Evolutionary conservation across 1,284 basidiomycete species (phyloP).

Genomic region (Phylloporus sp.): DNA sequence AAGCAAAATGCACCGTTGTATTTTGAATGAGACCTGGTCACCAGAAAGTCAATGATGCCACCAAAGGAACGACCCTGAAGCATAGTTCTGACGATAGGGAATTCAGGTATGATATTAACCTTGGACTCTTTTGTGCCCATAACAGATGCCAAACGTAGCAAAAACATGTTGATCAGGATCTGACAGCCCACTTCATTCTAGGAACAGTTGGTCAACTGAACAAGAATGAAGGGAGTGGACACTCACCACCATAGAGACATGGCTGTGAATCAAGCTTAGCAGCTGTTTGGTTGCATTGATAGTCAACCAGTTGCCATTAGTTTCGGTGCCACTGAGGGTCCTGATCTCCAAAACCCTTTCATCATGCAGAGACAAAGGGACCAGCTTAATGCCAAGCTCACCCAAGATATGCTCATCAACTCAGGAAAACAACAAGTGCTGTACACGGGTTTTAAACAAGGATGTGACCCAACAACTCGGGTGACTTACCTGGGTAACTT

Average conservation of each 20-base stretch:
- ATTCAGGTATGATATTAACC: not conserved
- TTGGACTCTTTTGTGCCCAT: not conserved
- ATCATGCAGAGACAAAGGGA: not conserved
- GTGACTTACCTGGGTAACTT: not conserved
- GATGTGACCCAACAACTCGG: too few species aligned
- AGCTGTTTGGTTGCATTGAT: not conserved
- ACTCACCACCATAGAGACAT: conserved; percentile 1
- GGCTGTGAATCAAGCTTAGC: not conserved
- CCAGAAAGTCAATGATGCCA: not conserved
- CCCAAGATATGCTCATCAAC: not conserved
- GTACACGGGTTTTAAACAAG: not conserved
- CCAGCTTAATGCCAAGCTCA: not conserved
- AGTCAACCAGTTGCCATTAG: not conserved
- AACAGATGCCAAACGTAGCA: not conserved
- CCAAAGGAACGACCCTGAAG: not conserved
- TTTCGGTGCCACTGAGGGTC: not conserved
- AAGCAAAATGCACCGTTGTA: not conserved
- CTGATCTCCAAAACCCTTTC: not conserved
- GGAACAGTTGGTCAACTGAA: not conserved
- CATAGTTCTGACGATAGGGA: not conserved
- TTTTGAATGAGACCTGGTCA: not conserved
- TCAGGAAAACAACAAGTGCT: not conserved
- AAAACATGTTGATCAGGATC: not conserved
- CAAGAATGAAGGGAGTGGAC: not conserved
- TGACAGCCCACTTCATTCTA: not conserved